Conservation (phyloP, 2,329 filamentous ascomycete species). For the Alternaria burnsii region DNA sequence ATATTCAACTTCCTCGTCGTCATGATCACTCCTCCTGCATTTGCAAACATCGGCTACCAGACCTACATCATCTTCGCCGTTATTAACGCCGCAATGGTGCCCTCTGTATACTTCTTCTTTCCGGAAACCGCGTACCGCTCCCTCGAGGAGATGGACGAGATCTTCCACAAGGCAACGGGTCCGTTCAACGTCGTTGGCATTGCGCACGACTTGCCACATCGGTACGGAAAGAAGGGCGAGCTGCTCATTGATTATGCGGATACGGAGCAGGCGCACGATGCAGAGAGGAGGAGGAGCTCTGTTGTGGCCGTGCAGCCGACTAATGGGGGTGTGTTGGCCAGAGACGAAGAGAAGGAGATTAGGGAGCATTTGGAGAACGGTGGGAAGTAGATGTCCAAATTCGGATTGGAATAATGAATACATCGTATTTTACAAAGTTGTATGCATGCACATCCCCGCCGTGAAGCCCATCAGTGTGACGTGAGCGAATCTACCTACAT, state of each 20-base stretch:
- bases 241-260: slow-evolving; percentile 62
- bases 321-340: slow-evolving; percentile 9
- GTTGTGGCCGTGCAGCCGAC: slow-evolving; percentile 24
- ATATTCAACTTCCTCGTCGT: slow-evolving; percentile 67
- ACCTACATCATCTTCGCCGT: slow-evolving; percentile 67
- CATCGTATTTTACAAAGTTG: background rate
- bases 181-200: slow-evolving; percentile 60
- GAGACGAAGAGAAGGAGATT: slow-evolving; percentile 8
- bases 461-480: background rate
- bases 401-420: background rate
- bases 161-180: slow-evolving; percentile 66
- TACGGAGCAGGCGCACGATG: slow-evolving; percentile 45
- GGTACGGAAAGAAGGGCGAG: slow-evolving; percentile 67
- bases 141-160: slow-evolving; percentile 61
- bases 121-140: slow-evolving; percentile 65
- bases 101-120: slow-evolving; percentile 68
- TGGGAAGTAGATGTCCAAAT: background rate
- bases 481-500: background rate
- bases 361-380: slow-evolving; percentile 14
- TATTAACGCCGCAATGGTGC: slow-evolving; percentile 65
- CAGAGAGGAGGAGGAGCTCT: slow-evolving; percentile 41
- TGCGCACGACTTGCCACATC: slow-evolving; percentile 61
- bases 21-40: slow-evolving; percentile 70
- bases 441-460: background rate
- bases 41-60: slow-evolving; percentile 63